These are phyloP conservation scores for Lagenaria siceraria DNA, from an alignment of 306 rosid genomes.

Conservation along the genomic window DNA sequence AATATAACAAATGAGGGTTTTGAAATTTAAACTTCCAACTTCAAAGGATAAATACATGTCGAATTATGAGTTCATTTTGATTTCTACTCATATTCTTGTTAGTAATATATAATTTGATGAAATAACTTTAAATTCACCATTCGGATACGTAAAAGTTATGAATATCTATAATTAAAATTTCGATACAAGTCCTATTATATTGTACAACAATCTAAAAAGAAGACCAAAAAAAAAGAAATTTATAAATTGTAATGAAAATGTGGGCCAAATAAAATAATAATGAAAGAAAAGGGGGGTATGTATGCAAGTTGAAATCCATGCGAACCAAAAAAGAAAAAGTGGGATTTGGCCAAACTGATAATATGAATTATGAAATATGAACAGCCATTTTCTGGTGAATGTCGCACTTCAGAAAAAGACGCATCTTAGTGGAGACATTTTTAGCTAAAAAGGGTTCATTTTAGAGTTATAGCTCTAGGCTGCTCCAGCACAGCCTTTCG, in stretches of 20 bases:
- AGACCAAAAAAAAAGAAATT: no score
- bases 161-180: no score
- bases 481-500: not conserved
- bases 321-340: not conserved
- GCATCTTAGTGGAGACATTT: not conserved
- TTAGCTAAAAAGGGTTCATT: not conserved
- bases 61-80: no score
- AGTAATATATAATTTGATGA: no score
- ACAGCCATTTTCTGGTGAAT: not conserved
- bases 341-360: not conserved
- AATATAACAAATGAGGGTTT: no score
- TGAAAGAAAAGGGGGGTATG: not conserved
- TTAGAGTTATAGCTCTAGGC: not conserved
- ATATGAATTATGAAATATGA: not conserved
- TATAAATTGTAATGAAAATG: not conserved
- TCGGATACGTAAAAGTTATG: no score
- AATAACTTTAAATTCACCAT: no score
- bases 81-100: no score
- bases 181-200: no score
- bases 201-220: no score
- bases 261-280: not conserved
- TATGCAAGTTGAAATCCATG: not conserved
- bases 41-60: no score
- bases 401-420: not conserved
- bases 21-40: no score